Percentiles rank a stretch among this genome's conserved stretches.
Evolutionary conservation across 306 rosid species (phyloP).

Genomic region (Cicer cuneatum): DNA sequence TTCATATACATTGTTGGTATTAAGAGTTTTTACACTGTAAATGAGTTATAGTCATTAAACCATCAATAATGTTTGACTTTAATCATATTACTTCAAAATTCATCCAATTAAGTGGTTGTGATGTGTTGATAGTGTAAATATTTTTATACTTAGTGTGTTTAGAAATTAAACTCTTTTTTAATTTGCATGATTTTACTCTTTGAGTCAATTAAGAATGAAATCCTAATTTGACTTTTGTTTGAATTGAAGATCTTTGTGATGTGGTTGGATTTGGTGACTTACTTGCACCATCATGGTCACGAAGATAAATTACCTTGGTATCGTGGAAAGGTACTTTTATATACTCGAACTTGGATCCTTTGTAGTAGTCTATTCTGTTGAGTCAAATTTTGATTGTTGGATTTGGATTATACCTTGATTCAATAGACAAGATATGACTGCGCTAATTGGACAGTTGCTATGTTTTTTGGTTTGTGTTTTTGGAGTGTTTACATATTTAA

Average conservation of each 20-base stretch:
- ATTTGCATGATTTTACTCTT: constrained; percentile 30
- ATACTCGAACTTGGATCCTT: not conserved
- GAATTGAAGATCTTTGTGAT: constrained; percentile 68
- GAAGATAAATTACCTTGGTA: constrained; percentile 97
- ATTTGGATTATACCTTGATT: not conserved
- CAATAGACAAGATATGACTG: not conserved
- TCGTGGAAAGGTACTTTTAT: constrained; percentile 78
- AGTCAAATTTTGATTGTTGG: not conserved
- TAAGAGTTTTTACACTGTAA: too few relatives aligned
- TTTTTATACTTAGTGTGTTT: too few relatives aligned
- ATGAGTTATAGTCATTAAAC: too few relatives aligned
- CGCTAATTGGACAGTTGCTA: not conserved
- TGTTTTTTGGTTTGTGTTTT: not conserved
- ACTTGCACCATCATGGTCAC: constrained; percentile 97
- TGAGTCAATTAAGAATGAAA: not conserved
- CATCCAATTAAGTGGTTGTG: too few relatives aligned
- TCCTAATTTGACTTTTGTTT: constrained; percentile 43
- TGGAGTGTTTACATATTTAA: not conserved
- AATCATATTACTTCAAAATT: too few relatives aligned
- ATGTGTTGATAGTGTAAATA: too few relatives aligned
- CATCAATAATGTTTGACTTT: too few relatives aligned
- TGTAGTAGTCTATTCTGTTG: not conserved
- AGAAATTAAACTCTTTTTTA: not conserved
- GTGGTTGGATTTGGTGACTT: constrained; percentile 95
- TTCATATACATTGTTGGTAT: too few relatives aligned